These are phyloP conservation scores for Tilletia walkeri DNA, from an alignment of 1,284 basidiomycete species.

Conservation along the genomic window DNA sequence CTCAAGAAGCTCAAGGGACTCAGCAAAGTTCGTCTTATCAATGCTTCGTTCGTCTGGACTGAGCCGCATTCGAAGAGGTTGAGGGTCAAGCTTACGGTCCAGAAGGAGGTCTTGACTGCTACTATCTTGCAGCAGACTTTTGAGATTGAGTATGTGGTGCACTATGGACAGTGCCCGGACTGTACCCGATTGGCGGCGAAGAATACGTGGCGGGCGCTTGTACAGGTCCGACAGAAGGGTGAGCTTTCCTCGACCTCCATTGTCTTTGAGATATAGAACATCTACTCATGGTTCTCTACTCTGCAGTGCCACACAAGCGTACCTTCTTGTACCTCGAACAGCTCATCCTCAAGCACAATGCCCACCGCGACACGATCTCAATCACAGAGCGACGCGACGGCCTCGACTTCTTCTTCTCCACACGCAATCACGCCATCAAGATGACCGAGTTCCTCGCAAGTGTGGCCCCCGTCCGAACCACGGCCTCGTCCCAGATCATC, in stretches of 20 bases:
- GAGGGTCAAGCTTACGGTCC: constrained; percentile 90
- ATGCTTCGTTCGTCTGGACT: constrained; percentile 98
- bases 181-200: constrained; percentile 92
- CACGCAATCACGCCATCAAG: constrained; percentile 85
- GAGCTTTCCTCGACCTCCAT: constrained; percentile 54
- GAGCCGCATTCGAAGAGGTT: constrained; percentile 94
- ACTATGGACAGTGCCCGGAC: constrained; percentile 91
- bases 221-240: constrained; percentile 97
- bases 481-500: constrained; percentile 87
- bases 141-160: constrained; percentile 92
- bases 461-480: constrained; percentile 82
- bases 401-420: constrained; percentile 92
- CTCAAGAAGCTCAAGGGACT: constrained; percentile 91
- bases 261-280: not conserved
- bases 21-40: constrained; percentile 89
- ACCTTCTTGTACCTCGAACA: constrained; percentile 98
- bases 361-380: constrained; percentile 91
- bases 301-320: constrained; percentile 70
- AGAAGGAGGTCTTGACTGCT: constrained; percentile 94
- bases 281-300: constrained; percentile 7
- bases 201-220: constrained; percentile 96
- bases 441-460: constrained; percentile 93
- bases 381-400: constrained; percentile 92
- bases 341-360: constrained; percentile 91
- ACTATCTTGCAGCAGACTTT: constrained; percentile 97